Evolutionary conservation across 2,329 filamentous ascomycete genomes (phyloP).

Genomic region (Ophiostoma triangulosporum): DNA sequence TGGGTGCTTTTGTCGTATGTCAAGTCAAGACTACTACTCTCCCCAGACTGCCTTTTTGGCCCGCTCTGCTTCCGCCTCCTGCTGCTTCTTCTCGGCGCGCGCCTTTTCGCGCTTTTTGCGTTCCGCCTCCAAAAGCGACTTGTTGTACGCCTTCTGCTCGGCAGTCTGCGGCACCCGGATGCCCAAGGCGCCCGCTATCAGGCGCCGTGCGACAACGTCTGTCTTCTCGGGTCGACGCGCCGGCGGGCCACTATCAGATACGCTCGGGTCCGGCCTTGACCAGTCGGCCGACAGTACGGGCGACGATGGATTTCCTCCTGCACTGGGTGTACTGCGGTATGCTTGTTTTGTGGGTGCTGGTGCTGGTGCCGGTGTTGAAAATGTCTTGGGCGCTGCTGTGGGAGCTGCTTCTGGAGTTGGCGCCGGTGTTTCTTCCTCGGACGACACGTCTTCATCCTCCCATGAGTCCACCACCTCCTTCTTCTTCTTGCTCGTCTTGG

Average conservation of each 20-base stretch:
- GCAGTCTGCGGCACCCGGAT: conserved; percentile 73
- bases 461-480: conserved; percentile 53
- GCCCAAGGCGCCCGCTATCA: conserved; percentile 83
- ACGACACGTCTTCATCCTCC: conserved; percentile 54
- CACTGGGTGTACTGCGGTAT: background rate
- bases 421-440: conserved; percentile 16
- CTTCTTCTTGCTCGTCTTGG: conserved; percentile 19
- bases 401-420: background rate
- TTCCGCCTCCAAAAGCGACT: conserved; percentile 71
- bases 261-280: background rate
- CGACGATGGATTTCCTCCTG: background rate
- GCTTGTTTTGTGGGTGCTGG: background rate
- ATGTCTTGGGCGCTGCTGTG: background rate
- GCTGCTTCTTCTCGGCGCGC: conserved; percentile 47
- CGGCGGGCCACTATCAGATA: conserved; percentile 5
- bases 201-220: conserved; percentile 72
- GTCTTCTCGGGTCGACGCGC: conserved; percentile 67
- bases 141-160: conserved; percentile 79
- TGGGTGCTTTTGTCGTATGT: no score
- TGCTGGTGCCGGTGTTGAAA: background rate
- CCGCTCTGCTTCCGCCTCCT: conserved; percentile 52
- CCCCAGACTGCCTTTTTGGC: conserved; percentile 85
- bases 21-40: conserved; percentile 30
- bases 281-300: conserved; percentile 1
- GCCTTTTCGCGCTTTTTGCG: conserved; percentile 62